A percentile compares a stretch with the other conserved stretches of the same genome.
Evolutionary conservation across 768 basidiomycete genomes (phyloP).

Genomic region (Leccinum incarnatum): DNA sequence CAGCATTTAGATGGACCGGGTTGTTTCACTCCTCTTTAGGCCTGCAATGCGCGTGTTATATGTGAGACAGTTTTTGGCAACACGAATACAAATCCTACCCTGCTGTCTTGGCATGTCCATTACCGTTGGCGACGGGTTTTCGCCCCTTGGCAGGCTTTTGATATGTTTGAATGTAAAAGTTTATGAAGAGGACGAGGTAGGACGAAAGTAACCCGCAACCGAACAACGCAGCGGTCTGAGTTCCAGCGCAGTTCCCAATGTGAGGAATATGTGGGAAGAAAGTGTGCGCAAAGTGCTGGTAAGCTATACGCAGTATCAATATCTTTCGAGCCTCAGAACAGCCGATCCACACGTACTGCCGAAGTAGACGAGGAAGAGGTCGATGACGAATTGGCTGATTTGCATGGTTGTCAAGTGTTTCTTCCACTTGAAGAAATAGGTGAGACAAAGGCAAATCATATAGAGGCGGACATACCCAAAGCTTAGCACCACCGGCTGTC

Average conservation of each 20-base stretch:
- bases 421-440: conserved; percentile 73
- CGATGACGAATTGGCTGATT: conserved; percentile 93
- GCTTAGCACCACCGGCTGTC: conserved; percentile 92
- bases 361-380: conserved; percentile 88
- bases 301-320: conserved; percentile 43
- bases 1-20: neutral
- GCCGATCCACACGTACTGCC: conserved; percentile 64
- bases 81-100: conserved; percentile 22
- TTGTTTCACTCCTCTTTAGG: conserved; percentile 34
- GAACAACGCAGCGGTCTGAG: conserved; percentile 82
- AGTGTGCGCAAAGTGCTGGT: conserved; percentile 72
- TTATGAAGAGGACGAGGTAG: conserved; percentile 94
- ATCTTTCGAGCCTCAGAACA: conserved; percentile 1
- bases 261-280: conserved; percentile 67
- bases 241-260: conserved; percentile 82
- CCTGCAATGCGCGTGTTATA: conserved; percentile 17
- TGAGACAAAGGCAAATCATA: conserved; percentile 2
- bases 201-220: conserved; percentile 86
- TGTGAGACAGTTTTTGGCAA: neutral
- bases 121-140: conserved; percentile 37
- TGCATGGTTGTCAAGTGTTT: conserved; percentile 97
- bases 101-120: conserved; percentile 42
- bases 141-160: conserved; percentile 53
- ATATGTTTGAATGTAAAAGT: conserved; percentile 88
- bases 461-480: conserved; percentile 67